These are phyloP conservation scores for Penicillium sp. DNA, from an alignment of 2,329 filamentous ascomycete species.

Conservation along the genomic window DNA sequence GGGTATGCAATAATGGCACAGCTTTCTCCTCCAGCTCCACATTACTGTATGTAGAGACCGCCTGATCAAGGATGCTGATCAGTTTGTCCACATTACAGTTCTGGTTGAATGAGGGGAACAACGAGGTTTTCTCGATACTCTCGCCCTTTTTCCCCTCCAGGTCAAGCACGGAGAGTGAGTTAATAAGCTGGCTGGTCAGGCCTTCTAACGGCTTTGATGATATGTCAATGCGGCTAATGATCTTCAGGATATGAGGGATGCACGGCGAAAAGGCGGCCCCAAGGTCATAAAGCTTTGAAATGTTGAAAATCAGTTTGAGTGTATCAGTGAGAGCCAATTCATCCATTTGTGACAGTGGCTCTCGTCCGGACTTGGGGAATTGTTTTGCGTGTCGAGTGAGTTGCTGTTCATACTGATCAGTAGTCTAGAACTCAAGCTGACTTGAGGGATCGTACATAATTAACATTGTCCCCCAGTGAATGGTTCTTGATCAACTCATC, in stretches of 20 bases:
- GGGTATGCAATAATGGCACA: conserved; percentile 71
- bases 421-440: not conserved
- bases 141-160: conserved; percentile 57
- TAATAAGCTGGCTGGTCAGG: conserved; percentile 71
- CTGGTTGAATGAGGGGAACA: conserved; percentile 67
- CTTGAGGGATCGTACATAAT: conserved; percentile 43
- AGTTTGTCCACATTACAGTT: conserved; percentile 64
- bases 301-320: conserved; percentile 84
- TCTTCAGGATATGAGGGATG: conserved; percentile 67
- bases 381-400: conserved; percentile 67
- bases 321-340: conserved; percentile 81
- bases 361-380: conserved; percentile 46
- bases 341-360: conserved; percentile 53
- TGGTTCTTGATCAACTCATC: conserved; percentile 65
- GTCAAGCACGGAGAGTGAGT: conserved; percentile 78
- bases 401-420: conserved; percentile 46
- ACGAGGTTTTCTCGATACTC: conserved; percentile 45
- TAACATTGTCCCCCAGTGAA: conserved; percentile 66
- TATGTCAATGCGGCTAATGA: conserved; percentile 64
- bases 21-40: conserved; percentile 70
- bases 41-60: conserved; percentile 64
- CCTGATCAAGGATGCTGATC: conserved; percentile 67
- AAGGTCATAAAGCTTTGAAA: conserved; percentile 71
- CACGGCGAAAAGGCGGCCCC: conserved; percentile 64
- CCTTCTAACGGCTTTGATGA: conserved; percentile 68